Base-by-base conservation (phyloP, 2,329 filamentous ascomycete genomes). In the Sarocladiaceae sp. region DNA sequence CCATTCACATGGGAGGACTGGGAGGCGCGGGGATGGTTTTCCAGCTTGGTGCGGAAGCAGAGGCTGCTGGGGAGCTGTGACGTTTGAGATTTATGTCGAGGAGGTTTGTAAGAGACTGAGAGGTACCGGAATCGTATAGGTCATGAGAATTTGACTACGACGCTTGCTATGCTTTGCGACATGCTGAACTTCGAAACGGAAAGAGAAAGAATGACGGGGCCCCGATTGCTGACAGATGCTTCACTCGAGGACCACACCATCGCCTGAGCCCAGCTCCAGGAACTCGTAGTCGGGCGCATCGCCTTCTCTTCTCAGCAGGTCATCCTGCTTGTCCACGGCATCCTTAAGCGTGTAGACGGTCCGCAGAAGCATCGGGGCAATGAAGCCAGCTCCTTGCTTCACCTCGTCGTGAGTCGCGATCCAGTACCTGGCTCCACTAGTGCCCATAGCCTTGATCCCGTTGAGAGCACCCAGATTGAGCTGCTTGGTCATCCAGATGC, bases 381-480 rank as follows among this genome's bases (percentile, higher is more conserved):
- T 70, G 4, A 83, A 51, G 0, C 80, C 79, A 1, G 69, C 69
- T 1, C 77, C 79, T 44, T 59, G 70, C 59, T 83, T 83, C 4
- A 75, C 63, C 57, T 83, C 80, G 50, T 83, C 80, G 51, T 85
- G 80, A 20, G 81, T 84, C 0, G 71, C 72, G 15, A 84, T 61
- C 81, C 80, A 85, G 53, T 83, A 84, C 50, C 66, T 72, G 0
- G 78, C 74, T 2, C 67, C 63, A 23, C 76, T 59, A 4, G 71
- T 59, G 13, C 67, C 59, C 47, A 78, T 78, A 3, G 76, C 74
- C 46, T 73, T 65, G 13, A 82, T 59, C 0, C 76, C 81, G 53
- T 83, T 84, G 47, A 74, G 65, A 0, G 72, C 80, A 2, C 81
- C 81, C 13, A 83, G 69, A 49, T 84, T 85, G 26, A 83, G 62